These are phyloP conservation scores for Saccharomycopsis microspora DNA, from an alignment of 805 yeast species.

Conservation along the genomic window DNA sequence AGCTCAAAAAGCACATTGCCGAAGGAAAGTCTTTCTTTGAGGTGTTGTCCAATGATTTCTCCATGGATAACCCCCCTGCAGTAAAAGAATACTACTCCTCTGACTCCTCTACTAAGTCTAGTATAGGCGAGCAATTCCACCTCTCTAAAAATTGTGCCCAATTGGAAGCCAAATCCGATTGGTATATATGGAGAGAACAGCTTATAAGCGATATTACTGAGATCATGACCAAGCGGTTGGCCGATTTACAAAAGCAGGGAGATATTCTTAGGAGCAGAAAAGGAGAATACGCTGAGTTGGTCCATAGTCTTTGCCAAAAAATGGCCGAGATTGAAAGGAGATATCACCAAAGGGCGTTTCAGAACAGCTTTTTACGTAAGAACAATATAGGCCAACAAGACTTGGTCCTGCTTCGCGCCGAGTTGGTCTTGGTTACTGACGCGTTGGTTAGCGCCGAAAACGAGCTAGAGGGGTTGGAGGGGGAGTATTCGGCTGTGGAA, in stretches of 20 bases:
- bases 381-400: slow-evolving; percentile 11
- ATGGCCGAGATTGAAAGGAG: slow-evolving; percentile 15
- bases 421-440: slow-evolving; percentile 12
- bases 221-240: slow-evolving; percentile 19
- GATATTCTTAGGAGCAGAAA: slow-evolving; percentile 14
- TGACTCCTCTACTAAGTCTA: slow-evolving; percentile 23
- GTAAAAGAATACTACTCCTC: slow-evolving; percentile 33
- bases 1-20: slow-evolving; percentile 35
- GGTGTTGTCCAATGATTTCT: slow-evolving; percentile 30
- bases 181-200: slow-evolving; percentile 49
- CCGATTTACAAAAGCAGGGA: slow-evolving; percentile 18
- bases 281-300: slow-evolving; percentile 7
- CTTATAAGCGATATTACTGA: slow-evolving; percentile 29
- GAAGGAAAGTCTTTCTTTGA: slow-evolving; percentile 34
- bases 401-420: slow-evolving; percentile 12
- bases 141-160: slow-evolving; percentile 38
- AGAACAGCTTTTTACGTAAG: slow-evolving; percentile 17
- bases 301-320: slow-evolving; percentile 11
- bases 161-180: slow-evolving; percentile 35
- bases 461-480: not conserved
- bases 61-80: slow-evolving; percentile 34
- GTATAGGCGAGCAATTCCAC: slow-evolving; percentile 34
- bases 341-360: slow-evolving; percentile 13
- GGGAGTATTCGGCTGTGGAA: not conserved
- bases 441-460: slow-evolving; percentile 7